Evolutionary conservation across 345 rosid species (phyloP).

Genomic region (Eucalyptus cladocalyx): DNA sequence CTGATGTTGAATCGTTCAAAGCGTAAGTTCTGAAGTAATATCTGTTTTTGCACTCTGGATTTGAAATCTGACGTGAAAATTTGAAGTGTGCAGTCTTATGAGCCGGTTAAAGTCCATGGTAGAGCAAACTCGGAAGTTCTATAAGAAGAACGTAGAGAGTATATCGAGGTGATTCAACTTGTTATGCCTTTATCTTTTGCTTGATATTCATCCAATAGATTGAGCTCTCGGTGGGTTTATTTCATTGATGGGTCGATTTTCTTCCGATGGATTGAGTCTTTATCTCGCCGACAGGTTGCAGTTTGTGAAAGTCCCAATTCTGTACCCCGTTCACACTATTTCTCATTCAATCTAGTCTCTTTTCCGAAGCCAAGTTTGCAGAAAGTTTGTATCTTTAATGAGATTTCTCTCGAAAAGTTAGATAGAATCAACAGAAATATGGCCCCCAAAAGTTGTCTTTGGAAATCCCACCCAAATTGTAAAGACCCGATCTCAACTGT

Average conservation of each 20-base stretch:
- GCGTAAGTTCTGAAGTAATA: background rate
- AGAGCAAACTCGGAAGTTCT: background rate
- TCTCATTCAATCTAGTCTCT: background rate
- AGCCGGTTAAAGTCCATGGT: background rate
- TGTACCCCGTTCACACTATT: background rate
- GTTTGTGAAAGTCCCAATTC: background rate
- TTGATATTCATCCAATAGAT: background rate
- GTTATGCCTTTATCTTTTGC: background rate
- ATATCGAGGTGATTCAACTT: background rate
- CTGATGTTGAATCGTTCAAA: background rate
- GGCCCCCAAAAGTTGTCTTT: background rate
- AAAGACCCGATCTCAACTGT: too few relatives aligned
- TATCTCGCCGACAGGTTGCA: background rate
- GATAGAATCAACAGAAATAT: too few relatives aligned
- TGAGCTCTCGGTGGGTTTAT: too few relatives aligned
- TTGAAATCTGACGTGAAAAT: background rate
- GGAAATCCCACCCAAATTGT: conserved; percentile 27
- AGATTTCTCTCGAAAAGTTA: background rate
- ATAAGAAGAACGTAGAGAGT: background rate
- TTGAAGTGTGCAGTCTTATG: background rate
- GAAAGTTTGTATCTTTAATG: background rate
- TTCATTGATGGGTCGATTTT: background rate
- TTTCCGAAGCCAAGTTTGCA: background rate
- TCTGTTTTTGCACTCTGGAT: background rate
- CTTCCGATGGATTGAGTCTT: background rate